phyloP scores from a whole-genome alignment of 202 grass and related monocot genomes.

The Saccharum hybrid region DNA sequence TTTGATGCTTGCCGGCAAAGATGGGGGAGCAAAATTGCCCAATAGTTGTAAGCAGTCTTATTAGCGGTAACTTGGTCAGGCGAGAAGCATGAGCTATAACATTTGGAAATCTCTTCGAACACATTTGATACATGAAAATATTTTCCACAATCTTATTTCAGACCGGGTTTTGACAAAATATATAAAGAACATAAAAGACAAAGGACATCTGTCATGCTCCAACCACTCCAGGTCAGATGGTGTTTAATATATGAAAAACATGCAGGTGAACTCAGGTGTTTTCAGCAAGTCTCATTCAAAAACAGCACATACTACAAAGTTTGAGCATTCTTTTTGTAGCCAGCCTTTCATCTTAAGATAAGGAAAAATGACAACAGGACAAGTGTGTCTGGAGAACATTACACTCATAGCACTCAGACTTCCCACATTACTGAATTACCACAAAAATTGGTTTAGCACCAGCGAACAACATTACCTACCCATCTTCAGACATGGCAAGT shows the following conservation, averaged over 20 bases:
- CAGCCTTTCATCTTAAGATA: background rate
- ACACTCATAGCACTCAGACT: background rate
- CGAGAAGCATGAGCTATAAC: background rate
- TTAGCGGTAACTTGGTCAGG: slow-evolving; percentile 4
- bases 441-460: slow-evolving; percentile 4
- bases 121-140: background rate
- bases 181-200: slow-evolving; percentile 1
- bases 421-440: background rate
- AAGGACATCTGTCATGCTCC: background rate
- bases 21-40: background rate
- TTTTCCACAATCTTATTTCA: background rate
- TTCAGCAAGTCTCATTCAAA: background rate
- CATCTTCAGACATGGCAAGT: background rate
- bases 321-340: background rate
- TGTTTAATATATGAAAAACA: background rate
- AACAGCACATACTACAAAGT: background rate
- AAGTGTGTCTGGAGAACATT: slow-evolving; percentile 19
- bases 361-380: background rate
- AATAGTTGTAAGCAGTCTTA: background rate
- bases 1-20: background rate
- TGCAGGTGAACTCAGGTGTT: background rate
- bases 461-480: background rate
- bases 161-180: background rate
- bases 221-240: background rate
- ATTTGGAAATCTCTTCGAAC: slow-evolving; percentile 18